Conservation (phyloP, 2,329 filamentous ascomycete genomes). For the Dactylellina leptospora region DNA sequence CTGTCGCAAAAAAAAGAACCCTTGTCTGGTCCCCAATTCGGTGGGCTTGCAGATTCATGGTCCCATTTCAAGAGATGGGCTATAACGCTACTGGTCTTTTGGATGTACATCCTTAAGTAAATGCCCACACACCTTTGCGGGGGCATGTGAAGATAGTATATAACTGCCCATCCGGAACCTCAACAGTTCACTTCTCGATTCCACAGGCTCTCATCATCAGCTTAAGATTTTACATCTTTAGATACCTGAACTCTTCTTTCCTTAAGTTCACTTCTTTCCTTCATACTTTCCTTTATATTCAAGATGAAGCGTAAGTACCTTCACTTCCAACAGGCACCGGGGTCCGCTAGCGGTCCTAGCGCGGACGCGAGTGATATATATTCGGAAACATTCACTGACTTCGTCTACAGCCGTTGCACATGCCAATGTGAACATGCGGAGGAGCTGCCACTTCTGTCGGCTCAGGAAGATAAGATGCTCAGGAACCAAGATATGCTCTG, state of each 20-base stretch:
- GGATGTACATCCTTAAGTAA: constrained; percentile 39
- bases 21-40: constrained; percentile 39
- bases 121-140: constrained; percentile 49
- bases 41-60: constrained; percentile 45
- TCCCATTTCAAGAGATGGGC: constrained; percentile 37
- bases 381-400: constrained; percentile 12
- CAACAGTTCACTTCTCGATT: constrained; percentile 45
- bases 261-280: constrained; percentile 42
- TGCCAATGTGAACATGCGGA: constrained; percentile 51
- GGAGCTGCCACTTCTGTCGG: constrained; percentile 55
- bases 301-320: constrained; percentile 53
- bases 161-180: constrained; percentile 51
- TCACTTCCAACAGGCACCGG: neutral
- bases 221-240: constrained; percentile 45
- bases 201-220: constrained; percentile 44
- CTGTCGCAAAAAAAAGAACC: constrained; percentile 45
- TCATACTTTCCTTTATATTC: constrained; percentile 45
- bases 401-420: constrained; percentile 37
- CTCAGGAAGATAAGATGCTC: constrained; percentile 54
- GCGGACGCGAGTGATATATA: neutral
- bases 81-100: constrained; percentile 33
- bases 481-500: constrained; percentile 51
- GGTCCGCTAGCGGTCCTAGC: neutral
- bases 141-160: constrained; percentile 50
- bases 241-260: constrained; percentile 44